phyloP scores from a whole-genome alignment of 768 basidiomycete genomes.

The Paxillus rubicundulus region DNA sequence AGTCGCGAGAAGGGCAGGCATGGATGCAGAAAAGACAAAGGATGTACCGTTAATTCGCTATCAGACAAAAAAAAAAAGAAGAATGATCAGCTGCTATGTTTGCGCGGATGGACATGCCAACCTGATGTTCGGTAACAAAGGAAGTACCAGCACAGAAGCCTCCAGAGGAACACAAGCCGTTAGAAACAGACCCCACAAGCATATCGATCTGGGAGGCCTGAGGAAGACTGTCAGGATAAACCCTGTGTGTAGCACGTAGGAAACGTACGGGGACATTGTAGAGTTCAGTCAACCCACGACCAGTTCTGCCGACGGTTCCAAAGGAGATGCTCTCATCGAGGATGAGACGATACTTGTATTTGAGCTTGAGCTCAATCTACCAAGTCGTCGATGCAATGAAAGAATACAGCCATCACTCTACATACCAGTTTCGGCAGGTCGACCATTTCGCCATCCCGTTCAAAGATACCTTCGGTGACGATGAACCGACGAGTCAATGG shows the following conservation, averaged over 20 bases:
- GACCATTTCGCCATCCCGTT: constrained; percentile 88
- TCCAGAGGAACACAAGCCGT: constrained; percentile 76
- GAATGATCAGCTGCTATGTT: not conserved
- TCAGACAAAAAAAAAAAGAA: not conserved
- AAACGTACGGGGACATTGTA: constrained; percentile 84
- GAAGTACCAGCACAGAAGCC: constrained; percentile 94
- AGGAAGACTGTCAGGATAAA: not conserved
- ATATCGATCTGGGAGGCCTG: constrained; percentile 91
- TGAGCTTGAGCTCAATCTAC: constrained; percentile 90
- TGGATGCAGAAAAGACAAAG: constrained; percentile 94
- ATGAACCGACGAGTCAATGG: constrained; percentile 92
- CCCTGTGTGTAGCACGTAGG: not conserved
- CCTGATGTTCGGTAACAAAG: constrained; percentile 86
- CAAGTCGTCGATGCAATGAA: not conserved
- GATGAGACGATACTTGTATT: constrained; percentile 94
- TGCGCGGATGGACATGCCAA: constrained; percentile 23
- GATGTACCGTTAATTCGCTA: constrained; percentile 94
- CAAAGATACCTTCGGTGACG: constrained; percentile 95
- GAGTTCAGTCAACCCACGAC: constrained; percentile 91
- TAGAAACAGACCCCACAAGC: constrained; percentile 88
- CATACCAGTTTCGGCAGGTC: constrained; percentile 90
- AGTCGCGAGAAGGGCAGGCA: constrained; percentile 87
- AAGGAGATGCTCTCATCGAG: constrained; percentile 95
- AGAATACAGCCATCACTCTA: not conserved
- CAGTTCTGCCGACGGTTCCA: constrained; percentile 88